phyloP scores from a whole-genome alignment of 495 filamentous ascomycete species.

The Penicillium goetzii region DNA sequence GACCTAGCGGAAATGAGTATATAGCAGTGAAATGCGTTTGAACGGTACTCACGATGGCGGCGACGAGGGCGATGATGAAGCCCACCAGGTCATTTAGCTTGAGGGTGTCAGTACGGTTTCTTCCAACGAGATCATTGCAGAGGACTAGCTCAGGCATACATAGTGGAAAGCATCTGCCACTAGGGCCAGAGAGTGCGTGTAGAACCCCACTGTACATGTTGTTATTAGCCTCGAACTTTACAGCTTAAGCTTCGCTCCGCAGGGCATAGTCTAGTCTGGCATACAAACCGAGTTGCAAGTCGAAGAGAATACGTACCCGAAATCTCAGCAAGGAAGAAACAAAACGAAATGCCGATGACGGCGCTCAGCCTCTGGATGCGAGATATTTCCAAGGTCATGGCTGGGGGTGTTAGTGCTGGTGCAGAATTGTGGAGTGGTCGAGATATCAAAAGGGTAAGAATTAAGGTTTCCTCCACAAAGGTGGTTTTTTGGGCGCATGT shows the following conservation, averaged over 20 bases:
- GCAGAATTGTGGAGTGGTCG: conserved; percentile 2
- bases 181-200: conserved; percentile 81
- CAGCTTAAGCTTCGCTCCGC: neutral
- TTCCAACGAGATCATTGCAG: neutral
- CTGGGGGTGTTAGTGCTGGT: neutral
- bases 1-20: conserved; percentile 9
- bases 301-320: conserved; percentile 25
- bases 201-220: conserved; percentile 62
- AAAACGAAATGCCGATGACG: conserved; percentile 43
- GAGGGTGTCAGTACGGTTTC: conserved; percentile 8
- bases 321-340: conserved; percentile 50
- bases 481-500: neutral
- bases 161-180: conserved; percentile 96
- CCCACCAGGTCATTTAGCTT: conserved; percentile 91
- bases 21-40: neutral
- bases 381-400: conserved; percentile 18
- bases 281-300: neutral
- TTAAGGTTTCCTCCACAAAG: neutral
- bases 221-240: neutral
- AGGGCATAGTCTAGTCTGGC: neutral
- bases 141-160: conserved; percentile 49
- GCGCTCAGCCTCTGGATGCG: conserved; percentile 32
- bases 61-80: conserved; percentile 81
- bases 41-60: conserved; percentile 31
- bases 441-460: neutral